Evolutionary conservation across 768 basidiomycete genomes (phyloP).

Genomic region (Rhodotorula taiwanensis): DNA sequence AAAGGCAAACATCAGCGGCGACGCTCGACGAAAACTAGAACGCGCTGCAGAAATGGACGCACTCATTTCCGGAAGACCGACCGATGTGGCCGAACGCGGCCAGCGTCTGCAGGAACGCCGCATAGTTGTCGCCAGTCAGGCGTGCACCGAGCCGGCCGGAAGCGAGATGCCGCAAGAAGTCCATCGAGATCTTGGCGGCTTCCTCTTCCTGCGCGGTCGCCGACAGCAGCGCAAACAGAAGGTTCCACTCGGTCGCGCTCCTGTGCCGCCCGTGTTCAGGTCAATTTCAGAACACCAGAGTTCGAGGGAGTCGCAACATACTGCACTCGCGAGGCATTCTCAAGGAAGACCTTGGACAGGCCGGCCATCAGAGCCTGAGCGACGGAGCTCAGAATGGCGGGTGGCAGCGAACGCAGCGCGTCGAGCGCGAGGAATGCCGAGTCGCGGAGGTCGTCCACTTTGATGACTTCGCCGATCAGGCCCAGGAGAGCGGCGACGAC

Average conservation of each 20-base stretch:
- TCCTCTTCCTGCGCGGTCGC: conserved; percentile 78
- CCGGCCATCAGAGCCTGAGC: conserved; percentile 86
- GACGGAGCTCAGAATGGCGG: conserved; percentile 67
- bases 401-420: conserved; percentile 70
- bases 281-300: background rate
- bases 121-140: conserved; percentile 70
- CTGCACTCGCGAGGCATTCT: conserved; percentile 67
- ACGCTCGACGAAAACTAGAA: too few relatives aligned
- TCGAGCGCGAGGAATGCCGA: conserved; percentile 94
- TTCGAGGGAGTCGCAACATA: conserved; percentile 39
- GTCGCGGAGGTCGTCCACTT: conserved; percentile 77
- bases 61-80: conserved; percentile 31
- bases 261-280: conserved; percentile 45
- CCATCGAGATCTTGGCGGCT: conserved; percentile 77
- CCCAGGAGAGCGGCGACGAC: conserved; percentile 83
- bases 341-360: conserved; percentile 67
- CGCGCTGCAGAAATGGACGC: background rate
- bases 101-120: conserved; percentile 67
- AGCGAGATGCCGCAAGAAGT: conserved; percentile 62
- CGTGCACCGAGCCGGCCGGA: conserved; percentile 55
- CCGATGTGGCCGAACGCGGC: conserved; percentile 77
- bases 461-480: conserved; percentile 73
- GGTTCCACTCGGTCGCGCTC: conserved; percentile 92
- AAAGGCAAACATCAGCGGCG: too few relatives aligned
- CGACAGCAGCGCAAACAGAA: conserved; percentile 78